Percentiles rank a stretch among this genome's conserved stretches.
Conservation (phyloP, 352 stramenopile genomes). For the Elongisporangium senticosum region DNA sequence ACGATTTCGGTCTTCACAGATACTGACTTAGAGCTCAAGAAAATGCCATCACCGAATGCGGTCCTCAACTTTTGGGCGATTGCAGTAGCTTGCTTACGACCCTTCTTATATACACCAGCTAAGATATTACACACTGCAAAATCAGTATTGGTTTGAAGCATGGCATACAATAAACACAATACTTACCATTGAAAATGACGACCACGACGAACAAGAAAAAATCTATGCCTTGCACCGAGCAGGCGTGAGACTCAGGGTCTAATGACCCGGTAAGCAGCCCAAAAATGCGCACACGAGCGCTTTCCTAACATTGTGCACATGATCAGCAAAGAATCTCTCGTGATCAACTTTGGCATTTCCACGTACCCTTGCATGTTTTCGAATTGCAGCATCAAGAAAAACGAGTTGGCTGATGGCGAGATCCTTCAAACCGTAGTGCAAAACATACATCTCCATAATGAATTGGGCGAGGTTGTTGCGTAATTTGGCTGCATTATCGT, state of each 20-base stretch:
- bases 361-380: conserved; percentile 48
- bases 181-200: conserved; percentile 70
- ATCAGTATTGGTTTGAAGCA: not conserved
- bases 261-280: conserved; percentile 64
- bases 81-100: conserved; percentile 53
- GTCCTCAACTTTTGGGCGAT: conserved; percentile 67
- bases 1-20: conserved; percentile 55
- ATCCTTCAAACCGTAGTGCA: conserved; percentile 77
- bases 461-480: conserved; percentile 64
- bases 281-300: conserved; percentile 58
- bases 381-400: conserved; percentile 70
- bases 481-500: conserved; percentile 50
- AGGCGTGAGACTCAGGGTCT: conserved; percentile 70
- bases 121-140: not conserved
- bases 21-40: conserved; percentile 42
- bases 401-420: conserved; percentile 75
- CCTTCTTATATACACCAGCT: conserved; percentile 68
- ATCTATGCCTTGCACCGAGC: conserved; percentile 64
- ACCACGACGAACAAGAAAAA: conserved; percentile 76
- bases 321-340: not conserved
- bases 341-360: not conserved
- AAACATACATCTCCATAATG: conserved; percentile 80
- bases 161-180: conserved; percentile 2
- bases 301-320: conserved; percentile 30
- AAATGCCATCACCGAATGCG: conserved; percentile 67